Conservation (phyloP, 2,329 filamentous ascomycete genomes). For the Geosmithia morbida region DNA sequence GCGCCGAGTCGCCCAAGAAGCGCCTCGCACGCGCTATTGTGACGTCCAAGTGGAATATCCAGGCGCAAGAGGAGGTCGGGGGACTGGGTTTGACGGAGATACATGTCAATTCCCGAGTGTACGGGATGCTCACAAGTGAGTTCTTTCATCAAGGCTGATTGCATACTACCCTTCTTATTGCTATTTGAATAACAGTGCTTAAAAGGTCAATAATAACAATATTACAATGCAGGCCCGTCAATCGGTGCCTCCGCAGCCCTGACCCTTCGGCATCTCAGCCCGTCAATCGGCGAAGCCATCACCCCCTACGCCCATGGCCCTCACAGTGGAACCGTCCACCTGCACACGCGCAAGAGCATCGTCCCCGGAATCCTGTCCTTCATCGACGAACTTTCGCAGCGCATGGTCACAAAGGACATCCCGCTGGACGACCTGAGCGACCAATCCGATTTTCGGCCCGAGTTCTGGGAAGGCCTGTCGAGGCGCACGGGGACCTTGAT, state of each 20-base stretch:
- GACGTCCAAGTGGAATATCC: constrained; percentile 33
- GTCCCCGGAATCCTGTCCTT: not conserved
- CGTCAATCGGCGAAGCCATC: not conserved
- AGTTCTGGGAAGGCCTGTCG: not conserved
- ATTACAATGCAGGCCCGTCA: not conserved
- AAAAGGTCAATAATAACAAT: not conserved
- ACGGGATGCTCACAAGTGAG: constrained; percentile 28
- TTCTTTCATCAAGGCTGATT: constrained; percentile 3
- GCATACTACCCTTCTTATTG: not conserved
- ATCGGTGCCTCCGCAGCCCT: not conserved
- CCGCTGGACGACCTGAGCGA: not conserved
- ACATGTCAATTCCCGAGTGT: constrained; percentile 22
- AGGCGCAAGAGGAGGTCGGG: constrained; percentile 27
- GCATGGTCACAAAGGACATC: not conserved
- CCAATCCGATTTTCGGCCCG: not conserved
- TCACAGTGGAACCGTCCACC: not conserved
- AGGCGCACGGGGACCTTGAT: not conserved
- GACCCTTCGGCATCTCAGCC: not conserved
- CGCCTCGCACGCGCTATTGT: constrained; percentile 26
- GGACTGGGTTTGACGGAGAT: constrained; percentile 25
- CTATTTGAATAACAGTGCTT: no score
- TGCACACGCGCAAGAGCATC: not conserved
- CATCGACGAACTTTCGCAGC: not conserved
- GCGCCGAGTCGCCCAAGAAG: constrained; percentile 18
- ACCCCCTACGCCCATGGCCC: not conserved